Conservation (phyloP, 345 rosid species). For the Diplotaxis tenuifolia region DNA sequence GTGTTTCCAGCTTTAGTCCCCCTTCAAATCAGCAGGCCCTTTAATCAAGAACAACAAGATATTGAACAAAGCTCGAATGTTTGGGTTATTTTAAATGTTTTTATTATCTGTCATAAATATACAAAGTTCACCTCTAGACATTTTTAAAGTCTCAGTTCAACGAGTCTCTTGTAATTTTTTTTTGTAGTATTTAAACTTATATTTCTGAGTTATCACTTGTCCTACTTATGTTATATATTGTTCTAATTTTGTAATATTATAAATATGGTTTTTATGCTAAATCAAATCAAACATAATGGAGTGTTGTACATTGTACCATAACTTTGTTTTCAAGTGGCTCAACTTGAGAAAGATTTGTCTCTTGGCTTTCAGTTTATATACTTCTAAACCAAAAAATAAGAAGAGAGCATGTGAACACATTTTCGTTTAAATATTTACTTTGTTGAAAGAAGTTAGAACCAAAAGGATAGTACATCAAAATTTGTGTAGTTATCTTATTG, state of each 20-base stretch:
- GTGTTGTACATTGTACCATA: conserved; percentile 33
- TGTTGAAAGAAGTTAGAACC: background rate
- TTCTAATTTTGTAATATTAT: conserved; percentile 16
- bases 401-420: conserved; percentile 16
- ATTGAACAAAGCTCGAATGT: background rate
- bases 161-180: background rate
- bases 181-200: background rate
- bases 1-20: background rate
- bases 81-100: background rate
- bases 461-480: background rate
- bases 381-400: background rate
- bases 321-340: conserved; percentile 23
- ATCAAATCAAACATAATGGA: conserved; percentile 33
- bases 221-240: background rate
- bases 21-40: background rate
- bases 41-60: background rate
- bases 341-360: conserved; percentile 23
- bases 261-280: conserved; percentile 28
- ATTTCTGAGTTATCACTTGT: conserved; percentile 15
- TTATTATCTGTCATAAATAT: background rate
- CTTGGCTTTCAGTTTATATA: conserved; percentile 4
- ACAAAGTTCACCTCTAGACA: background rate
- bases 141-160: conserved; percentile 1
- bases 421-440: background rate
- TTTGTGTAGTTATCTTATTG: background rate